These are phyloP conservation scores for Gyrodon lividus DNA, from an alignment of 768 basidiomycete genomes.

Conservation along the genomic window DNA sequence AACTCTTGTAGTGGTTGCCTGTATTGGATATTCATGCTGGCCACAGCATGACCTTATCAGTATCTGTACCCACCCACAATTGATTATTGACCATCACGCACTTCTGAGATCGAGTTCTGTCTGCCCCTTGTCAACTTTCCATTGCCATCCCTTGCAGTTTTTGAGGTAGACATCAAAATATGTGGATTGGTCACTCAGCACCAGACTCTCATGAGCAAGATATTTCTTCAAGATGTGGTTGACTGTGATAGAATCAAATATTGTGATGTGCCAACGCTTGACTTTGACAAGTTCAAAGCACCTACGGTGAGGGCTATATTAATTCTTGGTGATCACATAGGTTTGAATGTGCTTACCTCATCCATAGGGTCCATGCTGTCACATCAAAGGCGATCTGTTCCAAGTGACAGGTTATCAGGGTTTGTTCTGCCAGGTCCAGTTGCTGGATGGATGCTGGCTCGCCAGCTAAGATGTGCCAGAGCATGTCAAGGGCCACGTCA, in stretches of 20 bases:
- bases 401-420: no score
- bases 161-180: conserved; percentile 22
- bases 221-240: conserved; percentile 1
- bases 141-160: conserved; percentile 27
- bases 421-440: no score
- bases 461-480: no score
- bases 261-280: conserved; percentile 17
- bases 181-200: conserved; percentile 8
- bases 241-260: background rate
- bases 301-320: conserved; percentile 9
- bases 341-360: no score
- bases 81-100: background rate
- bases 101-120: conserved; percentile 18
- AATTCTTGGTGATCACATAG: conserved; percentile 16
- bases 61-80: background rate
- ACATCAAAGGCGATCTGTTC: no score
- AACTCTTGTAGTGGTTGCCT: conserved; percentile 37
- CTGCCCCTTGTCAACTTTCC: conserved; percentile 22
- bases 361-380: no score
- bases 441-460: no score
- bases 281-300: conserved; percentile 33
- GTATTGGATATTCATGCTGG: conserved; percentile 2
- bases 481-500: no score
- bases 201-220: background rate
- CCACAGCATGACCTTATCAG: background rate